A percentile compares a stretch with the other conserved stretches of the same genome.
Conservation (phyloP, 352 stramenopile genomes). For the Elongisporangium undulatum region DNA sequence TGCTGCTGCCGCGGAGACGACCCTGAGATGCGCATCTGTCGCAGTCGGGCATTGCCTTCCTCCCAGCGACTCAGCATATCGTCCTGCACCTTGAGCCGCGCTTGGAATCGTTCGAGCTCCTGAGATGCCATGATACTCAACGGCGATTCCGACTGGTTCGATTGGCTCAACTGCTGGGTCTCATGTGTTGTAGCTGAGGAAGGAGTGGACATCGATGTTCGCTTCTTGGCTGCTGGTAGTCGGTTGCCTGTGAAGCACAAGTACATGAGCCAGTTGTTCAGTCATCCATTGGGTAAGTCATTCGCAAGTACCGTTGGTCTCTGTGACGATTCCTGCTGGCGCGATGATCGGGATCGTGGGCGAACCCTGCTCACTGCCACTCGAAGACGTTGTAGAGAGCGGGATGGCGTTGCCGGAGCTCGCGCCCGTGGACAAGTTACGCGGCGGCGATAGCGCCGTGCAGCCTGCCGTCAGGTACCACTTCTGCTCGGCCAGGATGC, state of each 20-base stretch:
- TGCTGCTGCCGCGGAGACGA: neutral
- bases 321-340: neutral
- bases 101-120: slow-evolving; percentile 46
- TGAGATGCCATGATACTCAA: neutral
- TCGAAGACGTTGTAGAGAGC: neutral
- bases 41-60: slow-evolving; percentile 3
- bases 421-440: neutral
- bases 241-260: neutral
- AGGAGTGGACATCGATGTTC: neutral
- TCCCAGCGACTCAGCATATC: slow-evolving; percentile 48
- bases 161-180: neutral
- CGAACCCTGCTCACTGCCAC: neutral
- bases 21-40: neutral
- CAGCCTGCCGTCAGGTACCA: slow-evolving; percentile 8
- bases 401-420: neutral
- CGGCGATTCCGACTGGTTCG: neutral
- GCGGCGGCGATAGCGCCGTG: neutral
- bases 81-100: slow-evolving; percentile 44
- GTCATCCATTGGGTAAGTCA: neutral
- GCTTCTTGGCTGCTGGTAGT: neutral
- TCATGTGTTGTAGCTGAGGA: neutral
- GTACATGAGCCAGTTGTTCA: neutral
- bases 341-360: neutral
- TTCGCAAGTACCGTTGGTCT: neutral
- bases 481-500: slow-evolving; percentile 48